phyloP scores from a whole-genome alignment of 768 basidiomycete species.

The Serpula lacrymans region DNA sequence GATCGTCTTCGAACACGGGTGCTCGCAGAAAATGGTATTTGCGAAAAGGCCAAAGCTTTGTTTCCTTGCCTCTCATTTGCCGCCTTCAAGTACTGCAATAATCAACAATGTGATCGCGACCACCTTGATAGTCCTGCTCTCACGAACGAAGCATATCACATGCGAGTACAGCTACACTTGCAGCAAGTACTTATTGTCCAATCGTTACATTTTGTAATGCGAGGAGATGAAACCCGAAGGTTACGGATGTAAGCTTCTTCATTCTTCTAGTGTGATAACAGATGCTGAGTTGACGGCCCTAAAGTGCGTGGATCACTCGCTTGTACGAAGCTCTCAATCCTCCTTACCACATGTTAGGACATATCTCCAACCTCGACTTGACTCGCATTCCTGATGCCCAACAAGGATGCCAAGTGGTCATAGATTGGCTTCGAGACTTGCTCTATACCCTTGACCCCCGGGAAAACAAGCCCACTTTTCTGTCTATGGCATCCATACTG shows the following conservation, averaged over 20 bases:
- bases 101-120: conserved; percentile 30
- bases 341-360: conserved; percentile 43
- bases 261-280: too few species aligned
- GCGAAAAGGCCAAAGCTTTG: conserved; percentile 28
- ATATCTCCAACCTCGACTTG: conserved; percentile 31
- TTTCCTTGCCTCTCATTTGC: conserved; percentile 37
- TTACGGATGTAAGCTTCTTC: too few species aligned
- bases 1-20: conserved; percentile 26
- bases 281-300: too few species aligned
- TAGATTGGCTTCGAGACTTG: conserved; percentile 43
- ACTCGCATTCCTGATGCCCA: conserved; percentile 37
- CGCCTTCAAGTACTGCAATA: conserved; percentile 30
- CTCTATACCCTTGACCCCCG: conserved; percentile 29
- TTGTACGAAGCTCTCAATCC: conserved; percentile 53
- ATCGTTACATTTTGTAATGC: conserved; percentile 20
- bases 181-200: conserved; percentile 49
- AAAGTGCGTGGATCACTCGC: conserved; percentile 35
- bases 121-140: conserved; percentile 28
- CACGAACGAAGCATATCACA: conserved; percentile 35
- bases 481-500: too few species aligned
- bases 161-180: conserved; percentile 41
- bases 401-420: conserved; percentile 33
- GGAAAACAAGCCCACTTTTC: neutral
- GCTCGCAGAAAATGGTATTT: conserved; percentile 29
- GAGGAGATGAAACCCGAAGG: too few species aligned